Percentiles rank a stretch among this genome's conserved stretches.
Evolutionary conservation across 371 early-diverging fungal species (phyloP).

Genomic region (Circinella minor): DNA sequence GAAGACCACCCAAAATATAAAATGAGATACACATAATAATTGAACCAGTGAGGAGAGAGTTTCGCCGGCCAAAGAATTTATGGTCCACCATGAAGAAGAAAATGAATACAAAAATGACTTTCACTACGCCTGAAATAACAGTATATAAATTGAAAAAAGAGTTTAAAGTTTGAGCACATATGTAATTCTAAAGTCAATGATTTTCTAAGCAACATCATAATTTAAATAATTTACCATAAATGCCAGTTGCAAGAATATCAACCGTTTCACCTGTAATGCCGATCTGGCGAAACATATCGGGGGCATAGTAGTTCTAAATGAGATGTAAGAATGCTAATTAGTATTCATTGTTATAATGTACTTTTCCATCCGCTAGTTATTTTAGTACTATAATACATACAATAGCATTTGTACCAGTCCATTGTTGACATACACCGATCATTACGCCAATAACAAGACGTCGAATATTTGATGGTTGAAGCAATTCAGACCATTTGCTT

Average conservation of each 20-base stretch:
- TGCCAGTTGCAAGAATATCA: constrained; percentile 53
- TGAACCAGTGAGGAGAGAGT: constrained; percentile 48
- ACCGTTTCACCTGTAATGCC: constrained; percentile 40
- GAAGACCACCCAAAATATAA: constrained; percentile 43
- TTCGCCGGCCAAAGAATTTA: constrained; percentile 40
- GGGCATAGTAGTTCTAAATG: constrained; percentile 63
- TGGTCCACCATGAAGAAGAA: constrained; percentile 54
- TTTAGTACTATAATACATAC: constrained; percentile 28
- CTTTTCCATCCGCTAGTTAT: not conserved
- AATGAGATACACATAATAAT: constrained; percentile 39
- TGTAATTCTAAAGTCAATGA: no score
- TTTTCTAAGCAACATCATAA: not conserved
- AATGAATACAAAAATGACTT: constrained; percentile 47
- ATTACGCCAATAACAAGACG: constrained; percentile 55
- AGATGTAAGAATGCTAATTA: no score
- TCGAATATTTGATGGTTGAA: constrained; percentile 44
- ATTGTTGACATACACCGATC: constrained; percentile 69
- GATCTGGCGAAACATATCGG: constrained; percentile 57
- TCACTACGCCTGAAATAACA: constrained; percentile 29
- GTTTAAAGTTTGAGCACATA: not conserved
- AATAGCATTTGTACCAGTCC: constrained; percentile 72
- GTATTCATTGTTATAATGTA: not conserved
- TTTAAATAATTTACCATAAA: constrained; percentile 36
- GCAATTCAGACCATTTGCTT: constrained; percentile 55
- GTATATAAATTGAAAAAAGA: not conserved